Conservation (phyloP, 208 protist genomes). For the Wallacemonas rigidus region DNA sequence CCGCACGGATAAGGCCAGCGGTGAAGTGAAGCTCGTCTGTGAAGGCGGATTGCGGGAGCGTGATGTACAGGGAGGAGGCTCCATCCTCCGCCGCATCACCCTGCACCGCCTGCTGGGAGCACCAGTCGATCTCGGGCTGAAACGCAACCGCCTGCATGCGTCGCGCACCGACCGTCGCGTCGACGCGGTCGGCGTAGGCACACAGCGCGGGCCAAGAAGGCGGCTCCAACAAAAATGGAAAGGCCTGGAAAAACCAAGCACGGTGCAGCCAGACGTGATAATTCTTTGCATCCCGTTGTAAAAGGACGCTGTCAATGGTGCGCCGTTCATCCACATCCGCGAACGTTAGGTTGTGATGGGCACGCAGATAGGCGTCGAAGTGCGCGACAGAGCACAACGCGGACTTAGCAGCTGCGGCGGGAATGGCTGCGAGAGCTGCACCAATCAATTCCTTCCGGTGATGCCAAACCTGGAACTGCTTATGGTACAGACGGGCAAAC, state of each 20-base stretch:
- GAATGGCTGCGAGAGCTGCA: constrained; percentile 33
- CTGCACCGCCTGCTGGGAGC: neutral
- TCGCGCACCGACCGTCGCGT: neutral
- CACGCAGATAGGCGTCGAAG: constrained; percentile 15
- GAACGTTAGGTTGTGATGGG: constrained; percentile 26
- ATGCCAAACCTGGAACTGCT: constrained; percentile 90
- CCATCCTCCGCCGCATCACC: constrained; percentile 8
- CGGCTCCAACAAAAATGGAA: constrained; percentile 59
- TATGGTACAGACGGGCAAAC: constrained; percentile 54
- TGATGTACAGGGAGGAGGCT: constrained; percentile 4
- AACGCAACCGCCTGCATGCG: neutral
- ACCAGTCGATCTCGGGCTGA: neutral
- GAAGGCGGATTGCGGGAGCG: constrained; percentile 43
- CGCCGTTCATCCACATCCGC: constrained; percentile 67
- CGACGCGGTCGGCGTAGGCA: constrained; percentile 6
- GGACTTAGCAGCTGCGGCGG: neutral
- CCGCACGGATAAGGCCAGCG: constrained; percentile 42
- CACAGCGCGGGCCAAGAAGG: constrained; percentile 33
- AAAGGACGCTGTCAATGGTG: constrained; percentile 39
- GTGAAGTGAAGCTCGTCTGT: constrained; percentile 60
- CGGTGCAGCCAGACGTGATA: constrained; percentile 87
- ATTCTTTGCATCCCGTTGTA: constrained; percentile 66
- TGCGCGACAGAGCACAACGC: neutral
- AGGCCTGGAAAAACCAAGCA: constrained; percentile 62
- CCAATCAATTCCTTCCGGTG: constrained; percentile 63